These are phyloP conservation scores for Chlamydomonas reinhardtii DNA, from an alignment of 163 green algal genomes.

Conservation along the genomic window DNA sequence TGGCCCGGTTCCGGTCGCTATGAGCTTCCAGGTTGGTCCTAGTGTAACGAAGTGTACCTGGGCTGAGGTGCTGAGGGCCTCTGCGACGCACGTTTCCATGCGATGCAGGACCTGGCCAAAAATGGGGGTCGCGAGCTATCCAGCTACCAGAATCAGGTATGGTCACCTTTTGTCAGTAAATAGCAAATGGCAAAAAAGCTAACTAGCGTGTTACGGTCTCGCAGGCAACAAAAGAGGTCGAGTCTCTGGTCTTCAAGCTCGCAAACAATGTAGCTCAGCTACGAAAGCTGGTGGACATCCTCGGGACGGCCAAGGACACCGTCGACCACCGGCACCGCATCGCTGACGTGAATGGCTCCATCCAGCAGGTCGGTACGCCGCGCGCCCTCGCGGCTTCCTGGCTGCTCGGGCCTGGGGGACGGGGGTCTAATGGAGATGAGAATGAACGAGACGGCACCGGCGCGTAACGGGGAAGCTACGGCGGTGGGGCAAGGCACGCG, in stretches of 20 bases:
- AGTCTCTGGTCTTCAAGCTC: slow-evolving; percentile 67
- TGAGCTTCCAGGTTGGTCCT: slow-evolving; percentile 26
- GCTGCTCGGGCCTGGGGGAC: neutral
- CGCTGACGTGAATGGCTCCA: slow-evolving; percentile 9
- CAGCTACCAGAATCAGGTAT: slow-evolving; percentile 24
- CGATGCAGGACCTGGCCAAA: slow-evolving; percentile 22
- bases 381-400: neutral
- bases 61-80: too few species aligned
- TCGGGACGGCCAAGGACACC: slow-evolving; percentile 68
- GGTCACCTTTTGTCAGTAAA: too few species aligned
- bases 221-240: slow-evolving; percentile 48
- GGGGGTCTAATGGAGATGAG: too few species aligned
- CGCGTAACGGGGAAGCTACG: neutral
- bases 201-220: neutral
- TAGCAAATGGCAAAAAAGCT: too few species aligned
- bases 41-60: too few species aligned
- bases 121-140: slow-evolving; percentile 35
- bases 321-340: slow-evolving; percentile 55
- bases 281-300: slow-evolving; percentile 62
- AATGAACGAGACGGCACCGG: too few species aligned
- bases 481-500: too few species aligned
- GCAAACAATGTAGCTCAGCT: slow-evolving; percentile 56
- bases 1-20: neutral
- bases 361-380: slow-evolving; percentile 10
- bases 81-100: too few species aligned